phyloP scores from a whole-genome alignment of 805 yeast species.

The Yarrowia porcina region DNA sequence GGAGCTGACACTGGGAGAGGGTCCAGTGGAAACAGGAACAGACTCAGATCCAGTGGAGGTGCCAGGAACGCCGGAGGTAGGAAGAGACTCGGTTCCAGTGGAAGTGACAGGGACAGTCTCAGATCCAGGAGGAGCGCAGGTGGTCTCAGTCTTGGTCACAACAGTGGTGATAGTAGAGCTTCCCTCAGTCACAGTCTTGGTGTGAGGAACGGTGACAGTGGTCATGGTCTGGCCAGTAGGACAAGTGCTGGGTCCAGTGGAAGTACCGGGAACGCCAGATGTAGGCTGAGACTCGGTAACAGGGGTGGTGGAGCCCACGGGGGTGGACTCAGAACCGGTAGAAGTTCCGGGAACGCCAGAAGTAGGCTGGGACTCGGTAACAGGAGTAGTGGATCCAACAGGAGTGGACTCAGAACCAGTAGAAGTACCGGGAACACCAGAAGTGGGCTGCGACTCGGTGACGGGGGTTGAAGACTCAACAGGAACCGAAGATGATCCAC shows the following conservation, averaged over 20 bases:
- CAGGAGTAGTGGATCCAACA: not conserved
- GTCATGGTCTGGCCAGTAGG: not conserved
- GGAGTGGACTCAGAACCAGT: not conserved
- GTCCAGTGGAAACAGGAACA: not conserved
- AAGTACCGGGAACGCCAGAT: not conserved
- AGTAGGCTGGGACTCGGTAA: not conserved
- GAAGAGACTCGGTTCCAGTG: too few relatives aligned
- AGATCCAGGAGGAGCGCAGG: not conserved
- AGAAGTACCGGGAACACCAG: not conserved
- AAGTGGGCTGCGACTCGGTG: not conserved
- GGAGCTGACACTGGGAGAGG: too few relatives aligned
- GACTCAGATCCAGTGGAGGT: not conserved
- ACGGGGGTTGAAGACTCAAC: too few relatives aligned
- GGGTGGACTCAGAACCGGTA: not conserved
- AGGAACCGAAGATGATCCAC: too few relatives aligned
- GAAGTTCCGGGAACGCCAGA: not conserved
- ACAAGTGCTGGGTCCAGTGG: not conserved
- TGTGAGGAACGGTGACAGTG: not conserved
- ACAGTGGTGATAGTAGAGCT: not conserved
- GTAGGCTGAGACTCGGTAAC: not conserved
- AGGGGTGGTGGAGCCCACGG: not conserved
- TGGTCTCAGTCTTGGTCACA: not conserved
- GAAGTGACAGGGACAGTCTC: not conserved
- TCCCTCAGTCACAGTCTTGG: not conserved
- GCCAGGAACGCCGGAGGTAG: too few relatives aligned